These are phyloP conservation scores for Aspergillus taichungensis DNA, from an alignment of 495 filamentous ascomycete genomes.

Conservation along the genomic window DNA sequence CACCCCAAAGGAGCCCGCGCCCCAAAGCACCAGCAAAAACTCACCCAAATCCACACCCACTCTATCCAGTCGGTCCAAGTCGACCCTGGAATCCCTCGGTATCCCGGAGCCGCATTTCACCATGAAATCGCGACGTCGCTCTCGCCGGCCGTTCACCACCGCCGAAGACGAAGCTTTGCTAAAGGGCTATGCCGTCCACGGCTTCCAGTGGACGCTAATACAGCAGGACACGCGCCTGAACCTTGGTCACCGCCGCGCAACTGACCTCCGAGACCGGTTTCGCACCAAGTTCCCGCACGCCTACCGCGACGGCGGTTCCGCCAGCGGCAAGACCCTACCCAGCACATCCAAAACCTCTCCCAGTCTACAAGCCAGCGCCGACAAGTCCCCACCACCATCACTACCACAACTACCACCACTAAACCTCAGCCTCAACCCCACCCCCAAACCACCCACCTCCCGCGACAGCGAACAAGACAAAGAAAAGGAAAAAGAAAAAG, in stretches of 20 bases:
- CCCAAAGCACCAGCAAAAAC: background rate
- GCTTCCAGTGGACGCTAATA: conserved; percentile 74
- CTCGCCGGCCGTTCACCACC: conserved; percentile 54
- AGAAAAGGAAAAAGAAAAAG: conserved; percentile 2
- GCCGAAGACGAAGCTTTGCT: conserved; percentile 72
- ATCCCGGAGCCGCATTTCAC: conserved; percentile 31
- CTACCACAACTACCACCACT: no score
- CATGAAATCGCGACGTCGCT: conserved; percentile 30
- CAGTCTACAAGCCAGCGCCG: background rate
- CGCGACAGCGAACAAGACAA: no score
- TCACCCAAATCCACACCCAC: conserved; percentile 8
- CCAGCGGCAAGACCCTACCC: conserved; percentile 24
- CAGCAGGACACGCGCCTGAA: conserved; percentile 60
- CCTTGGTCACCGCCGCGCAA: conserved; percentile 58
- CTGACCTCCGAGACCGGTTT: conserved; percentile 76
- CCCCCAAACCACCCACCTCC: no score
- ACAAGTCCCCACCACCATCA: no score
- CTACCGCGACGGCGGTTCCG: conserved; percentile 48
- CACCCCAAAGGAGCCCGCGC: no score
- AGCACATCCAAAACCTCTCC: conserved; percentile 1
- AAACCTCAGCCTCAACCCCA: no score
- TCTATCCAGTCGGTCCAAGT: conserved; percentile 20
- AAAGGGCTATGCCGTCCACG: conserved; percentile 64
- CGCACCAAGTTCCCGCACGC: conserved; percentile 71
- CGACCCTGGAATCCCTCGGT: conserved; percentile 26